Percentiles rank a stretch among this genome's conserved stretches.
Evolutionary conservation across 1,284 basidiomycete species (phyloP).

Genomic region (Ustilago xerochloae): DNA sequence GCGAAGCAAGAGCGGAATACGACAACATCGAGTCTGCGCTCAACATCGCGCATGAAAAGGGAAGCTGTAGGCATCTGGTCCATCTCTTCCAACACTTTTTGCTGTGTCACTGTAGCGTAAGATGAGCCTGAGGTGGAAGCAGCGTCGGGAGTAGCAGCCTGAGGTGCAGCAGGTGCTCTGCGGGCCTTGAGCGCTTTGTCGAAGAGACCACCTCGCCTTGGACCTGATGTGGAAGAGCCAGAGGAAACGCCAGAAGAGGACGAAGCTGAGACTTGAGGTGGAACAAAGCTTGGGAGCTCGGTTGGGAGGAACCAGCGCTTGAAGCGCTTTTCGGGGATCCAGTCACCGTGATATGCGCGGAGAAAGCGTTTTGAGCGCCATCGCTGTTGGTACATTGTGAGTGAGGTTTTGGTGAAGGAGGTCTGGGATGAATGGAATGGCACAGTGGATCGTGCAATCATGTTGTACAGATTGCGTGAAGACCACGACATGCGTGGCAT

Average conservation of each 20-base stretch:
- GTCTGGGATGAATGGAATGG: slow-evolving; percentile 69
- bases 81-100: slow-evolving; percentile 39
- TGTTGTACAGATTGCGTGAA: slow-evolving; percentile 80
- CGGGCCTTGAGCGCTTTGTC: slow-evolving; percentile 38
- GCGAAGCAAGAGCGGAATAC: slow-evolving; percentile 93
- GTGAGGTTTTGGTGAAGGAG: slow-evolving; percentile 74
- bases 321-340: slow-evolving; percentile 90
- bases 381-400: slow-evolving; percentile 89
- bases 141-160: not conserved
- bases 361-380: slow-evolving; percentile 90
- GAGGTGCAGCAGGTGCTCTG: slow-evolving; percentile 23
- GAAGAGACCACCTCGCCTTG: slow-evolving; percentile 29
- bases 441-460: slow-evolving; percentile 71
- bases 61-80: slow-evolving; percentile 57
- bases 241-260: slow-evolving; percentile 26
- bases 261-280: slow-evolving; percentile 64
- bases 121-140: slow-evolving; percentile 8
- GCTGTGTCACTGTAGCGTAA: slow-evolving; percentile 29
- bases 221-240: slow-evolving; percentile 24
- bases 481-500: slow-evolving; percentile 74
- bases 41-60: slow-evolving; percentile 73
- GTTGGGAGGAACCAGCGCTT: slow-evolving; percentile 94
- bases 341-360: slow-evolving; percentile 95
- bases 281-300: slow-evolving; percentile 81
- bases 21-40: slow-evolving; percentile 90